Conservation (phyloP, 1,139 yeast species). For the Nakaseomyces delphensis region DNA sequence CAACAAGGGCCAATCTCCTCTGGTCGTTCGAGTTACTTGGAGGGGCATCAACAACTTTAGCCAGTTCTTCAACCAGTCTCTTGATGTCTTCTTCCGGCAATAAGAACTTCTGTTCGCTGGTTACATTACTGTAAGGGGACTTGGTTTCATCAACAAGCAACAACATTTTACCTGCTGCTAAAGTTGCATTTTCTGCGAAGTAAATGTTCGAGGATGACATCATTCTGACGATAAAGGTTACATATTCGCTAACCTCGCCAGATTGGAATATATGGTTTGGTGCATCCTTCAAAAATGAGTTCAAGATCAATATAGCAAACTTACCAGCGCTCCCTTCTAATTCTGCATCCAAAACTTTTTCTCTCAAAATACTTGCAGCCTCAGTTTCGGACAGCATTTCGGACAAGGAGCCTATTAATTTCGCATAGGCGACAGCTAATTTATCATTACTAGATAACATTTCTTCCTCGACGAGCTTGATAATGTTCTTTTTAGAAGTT, state of each 20-base stretch:
- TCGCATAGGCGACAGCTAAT: conserved; percentile 67
- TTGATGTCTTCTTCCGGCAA: conserved; percentile 35
- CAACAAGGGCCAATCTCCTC: conserved; percentile 70
- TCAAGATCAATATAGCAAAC: conserved; percentile 65
- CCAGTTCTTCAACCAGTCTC: conserved; percentile 42
- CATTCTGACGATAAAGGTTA: conserved; percentile 41
- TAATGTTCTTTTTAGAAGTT: conserved; percentile 56
- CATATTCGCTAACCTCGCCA: conserved; percentile 42
- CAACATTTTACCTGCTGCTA: conserved; percentile 78
- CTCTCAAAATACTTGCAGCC: conserved; percentile 50
- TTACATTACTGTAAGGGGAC: conserved; percentile 34
- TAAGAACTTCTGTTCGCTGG: conserved; percentile 31
- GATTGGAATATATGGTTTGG: conserved; percentile 51
- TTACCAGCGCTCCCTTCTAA: conserved; percentile 37
- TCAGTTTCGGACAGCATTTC: conserved; percentile 59
- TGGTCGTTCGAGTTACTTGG: conserved; percentile 63
- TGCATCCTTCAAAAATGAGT: conserved; percentile 72
- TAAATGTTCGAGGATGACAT: conserved; percentile 43
- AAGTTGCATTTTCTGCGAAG: conserved; percentile 67
- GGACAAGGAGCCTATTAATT: conserved; percentile 67
- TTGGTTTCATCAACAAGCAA: conserved; percentile 40
- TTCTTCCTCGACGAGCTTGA: conserved; percentile 71
- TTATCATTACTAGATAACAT: conserved; percentile 48
- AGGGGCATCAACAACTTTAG: conserved; percentile 44
- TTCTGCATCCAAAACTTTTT: conserved; percentile 45